Evolutionary conservation across 345 rosid species (phyloP), one percentile per base, ranked within the genome.

Genomic region (Stellera chamaejasme): DNA sequence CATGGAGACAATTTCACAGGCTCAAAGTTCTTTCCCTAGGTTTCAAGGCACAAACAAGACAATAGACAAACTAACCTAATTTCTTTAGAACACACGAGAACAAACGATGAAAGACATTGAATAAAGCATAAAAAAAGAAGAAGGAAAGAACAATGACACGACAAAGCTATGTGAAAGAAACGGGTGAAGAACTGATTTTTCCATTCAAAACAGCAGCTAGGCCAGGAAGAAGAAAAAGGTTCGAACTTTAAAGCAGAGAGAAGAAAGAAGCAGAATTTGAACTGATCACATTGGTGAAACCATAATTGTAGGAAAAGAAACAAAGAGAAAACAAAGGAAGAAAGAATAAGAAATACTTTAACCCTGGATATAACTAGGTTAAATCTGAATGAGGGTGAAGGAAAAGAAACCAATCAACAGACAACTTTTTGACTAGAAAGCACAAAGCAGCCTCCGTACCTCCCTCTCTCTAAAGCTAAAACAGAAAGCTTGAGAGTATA

Each of bases 21-120:
- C 4, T 10, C 19, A 19, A 7, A 57, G 68, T 81, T 58, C 80
- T 75, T 75, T 77, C 52, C 83, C 71, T 75, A 15, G 45, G 54
- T 66, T 65, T 43, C 53, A 82, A 77, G 79, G 60, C 55, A 71
- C 41, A 68, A 57, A 41, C 16, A 60, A 63, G 27, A 54, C 13
- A 64, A 61, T 62, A 57, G 51, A 63, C 42, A 64, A 54, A 57
- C n/a, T 14, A 1, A 61, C 63, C 65, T 68, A 63, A 60, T 48
- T 55, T 56, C 6, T 4, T 14, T 32, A 36, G 58, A 54, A 48
- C 8, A 5, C 14, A 58, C 23, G 54, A 19, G 27, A 16, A 32
- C 45, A 48, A 4, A 48, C 43, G 43, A 23, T 27, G 3, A 13
- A 11, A 15, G 54, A 50, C 7, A 27, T 12, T 51, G 41, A 6